A percentile compares a stretch with the other conserved stretches of the same genome.
Conservation (phyloP, 1,284 basidiomycete species). For the Trametes sp. region DNA sequence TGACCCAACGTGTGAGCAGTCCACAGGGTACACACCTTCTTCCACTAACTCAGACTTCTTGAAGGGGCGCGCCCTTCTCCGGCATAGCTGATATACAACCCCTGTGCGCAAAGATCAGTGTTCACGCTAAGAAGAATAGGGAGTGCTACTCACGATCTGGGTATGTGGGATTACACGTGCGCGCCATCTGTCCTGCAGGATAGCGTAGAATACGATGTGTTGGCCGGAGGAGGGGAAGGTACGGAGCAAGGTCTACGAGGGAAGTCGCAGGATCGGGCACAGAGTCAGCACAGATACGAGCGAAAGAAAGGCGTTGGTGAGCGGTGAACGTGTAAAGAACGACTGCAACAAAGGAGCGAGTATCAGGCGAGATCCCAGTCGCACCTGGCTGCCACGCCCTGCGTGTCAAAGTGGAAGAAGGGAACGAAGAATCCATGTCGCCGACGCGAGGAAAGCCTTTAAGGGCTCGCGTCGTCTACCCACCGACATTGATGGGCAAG, state of each 20-base stretch:
- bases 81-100: neutral
- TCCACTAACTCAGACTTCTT: neutral
- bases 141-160: too few relatives aligned
- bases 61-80: neutral
- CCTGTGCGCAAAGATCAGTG: neutral
- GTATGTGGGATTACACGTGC: too few relatives aligned
- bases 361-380: neutral
- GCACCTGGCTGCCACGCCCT: neutral
- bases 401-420: neutral
- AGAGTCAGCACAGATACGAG: too few relatives aligned
- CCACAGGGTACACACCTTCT: neutral
- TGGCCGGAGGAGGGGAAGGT: too few relatives aligned
- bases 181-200: too few relatives aligned
- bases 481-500: too few relatives aligned
- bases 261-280: too few relatives aligned
- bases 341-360: conserved; percentile 1
- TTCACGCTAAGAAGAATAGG: too few relatives aligned
- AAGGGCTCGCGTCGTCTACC: too few relatives aligned
- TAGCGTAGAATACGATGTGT: too few relatives aligned
- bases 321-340: neutral
- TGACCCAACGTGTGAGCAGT: too few relatives aligned
- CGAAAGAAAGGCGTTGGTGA: neutral
- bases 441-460: neutral
- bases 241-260: too few relatives aligned
- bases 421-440: neutral